Percentiles rank a stretch among this genome's conserved stretches.
Evolutionary conservation across 2,329 filamentous ascomycete genomes (phyloP).

Genomic region (Epichloe festucae): DNA sequence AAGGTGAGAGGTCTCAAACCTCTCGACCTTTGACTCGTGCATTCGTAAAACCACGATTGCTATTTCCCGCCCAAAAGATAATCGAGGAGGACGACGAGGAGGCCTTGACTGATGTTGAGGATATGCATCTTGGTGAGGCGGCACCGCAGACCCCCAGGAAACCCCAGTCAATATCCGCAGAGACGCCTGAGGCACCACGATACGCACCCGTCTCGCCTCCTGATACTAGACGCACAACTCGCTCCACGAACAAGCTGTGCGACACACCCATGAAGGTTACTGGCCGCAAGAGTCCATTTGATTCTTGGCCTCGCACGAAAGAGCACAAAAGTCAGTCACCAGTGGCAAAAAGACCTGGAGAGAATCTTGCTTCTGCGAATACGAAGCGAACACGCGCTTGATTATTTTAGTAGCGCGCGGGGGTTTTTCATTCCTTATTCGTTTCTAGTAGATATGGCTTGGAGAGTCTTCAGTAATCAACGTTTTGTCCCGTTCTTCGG

Average conservation of each 20-base stretch:
- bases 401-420: neutral
- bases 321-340: slow-evolving; percentile 32
- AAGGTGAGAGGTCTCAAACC: slow-evolving; percentile 22
- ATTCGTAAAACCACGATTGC: slow-evolving; percentile 57
- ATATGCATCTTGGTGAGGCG: slow-evolving; percentile 19
- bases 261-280: slow-evolving; percentile 29
- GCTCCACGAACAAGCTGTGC: slow-evolving; percentile 38
- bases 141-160: slow-evolving; percentile 27
- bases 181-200: slow-evolving; percentile 42
- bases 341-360: slow-evolving; percentile 28
- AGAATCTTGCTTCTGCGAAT: slow-evolving; percentile 16
- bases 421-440: neutral
- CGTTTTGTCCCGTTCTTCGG: neutral
- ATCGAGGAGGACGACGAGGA: slow-evolving; percentile 44
- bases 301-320: slow-evolving; percentile 57
- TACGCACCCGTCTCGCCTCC: slow-evolving; percentile 50
- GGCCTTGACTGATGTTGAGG: slow-evolving; percentile 45
- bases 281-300: slow-evolving; percentile 44
- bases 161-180: slow-evolving; percentile 12
- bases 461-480: neutral
- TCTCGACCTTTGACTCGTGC: slow-evolving; percentile 47
- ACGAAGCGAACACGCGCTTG: slow-evolving; percentile 25
- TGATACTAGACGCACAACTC: slow-evolving; percentile 46
- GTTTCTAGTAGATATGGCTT: neutral
- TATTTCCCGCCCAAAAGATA: slow-evolving; percentile 47